Evolutionary conservation across 768 basidiomycete species (phyloP), one percentile per base, ranked within the genome.

Genomic region (Boletus sp.): DNA sequence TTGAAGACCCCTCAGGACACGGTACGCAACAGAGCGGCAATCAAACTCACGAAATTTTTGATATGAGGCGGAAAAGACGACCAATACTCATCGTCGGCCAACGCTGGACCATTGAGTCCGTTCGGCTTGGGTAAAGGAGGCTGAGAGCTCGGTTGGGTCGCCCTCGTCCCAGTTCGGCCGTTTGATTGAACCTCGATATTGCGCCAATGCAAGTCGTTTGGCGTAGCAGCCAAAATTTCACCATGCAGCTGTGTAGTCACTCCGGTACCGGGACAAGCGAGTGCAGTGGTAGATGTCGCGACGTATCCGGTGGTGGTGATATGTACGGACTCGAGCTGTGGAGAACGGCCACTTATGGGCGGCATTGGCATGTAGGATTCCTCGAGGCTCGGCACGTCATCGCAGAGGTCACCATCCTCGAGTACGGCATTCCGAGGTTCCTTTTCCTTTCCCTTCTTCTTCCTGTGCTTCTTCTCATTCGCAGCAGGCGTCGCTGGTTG

Each of bases 51-150:
- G 68, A 88, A 88, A 57, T 79, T 83, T 64, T 84, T 79, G 55
- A 87, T 78, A 62, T 87, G 83, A 23, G 81, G 77, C 35, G 87
- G 86, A 42, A 88, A 76, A 37, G 81, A 79, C 44, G 82, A 79
- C 87, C 85, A 86, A 65, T 87, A 87, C 44, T 83, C 83, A 59
- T 85, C 83, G 57, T 84, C 83, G 46, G 76, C 72, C 15, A 70
- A 43, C 48, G 51, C 43, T 17, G 58, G 45, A 9, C 60, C 62
- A 40, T 56, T 61, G 21, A 53, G 23, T 44, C 64, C 70, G 33
- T 70, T 64, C 10, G 50, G 46, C 56, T 58, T 72, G 27, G 60
- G 56, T 0, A 70, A 54, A 1, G 63, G 56, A 33, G 50, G n/a
- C 8, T 67, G 65, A 29, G 52, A 29, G 45, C 35, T 40, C 4